Percentiles rank a stretch among this genome's conserved stretches.
phyloP scores from a whole-genome alignment of 2,329 filamentous ascomycete genomes.

The Epichloe elymi region DNA sequence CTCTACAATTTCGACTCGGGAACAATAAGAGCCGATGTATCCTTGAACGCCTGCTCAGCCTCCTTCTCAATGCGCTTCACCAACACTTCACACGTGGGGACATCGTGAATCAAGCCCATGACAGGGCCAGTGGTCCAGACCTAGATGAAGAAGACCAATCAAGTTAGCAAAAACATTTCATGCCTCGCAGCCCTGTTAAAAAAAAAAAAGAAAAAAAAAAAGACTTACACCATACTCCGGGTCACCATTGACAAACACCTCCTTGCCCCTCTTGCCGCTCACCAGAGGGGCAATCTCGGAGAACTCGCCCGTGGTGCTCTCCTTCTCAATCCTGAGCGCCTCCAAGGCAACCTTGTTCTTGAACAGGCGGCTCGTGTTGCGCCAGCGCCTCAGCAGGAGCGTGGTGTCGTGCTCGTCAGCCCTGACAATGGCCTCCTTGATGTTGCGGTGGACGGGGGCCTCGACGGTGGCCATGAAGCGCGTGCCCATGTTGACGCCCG shows the following conservation, averaged over 20 bases:
- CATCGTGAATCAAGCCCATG: constrained; percentile 76
- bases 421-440: constrained; percentile 85
- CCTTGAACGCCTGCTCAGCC: constrained; percentile 51
- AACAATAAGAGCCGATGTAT: constrained; percentile 42
- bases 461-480: constrained; percentile 95
- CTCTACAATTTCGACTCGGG: constrained; percentile 45
- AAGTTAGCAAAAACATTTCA: not conserved
- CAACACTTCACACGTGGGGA: constrained; percentile 60
- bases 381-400: constrained; percentile 79
- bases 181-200: no score
- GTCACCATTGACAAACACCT: constrained; percentile 90
- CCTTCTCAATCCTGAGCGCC: constrained; percentile 70
- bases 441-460: constrained; percentile 80
- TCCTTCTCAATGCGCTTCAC: constrained; percentile 65
- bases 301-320: constrained; percentile 77
- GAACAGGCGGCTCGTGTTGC: constrained; percentile 79
- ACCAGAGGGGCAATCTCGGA: constrained; percentile 77
- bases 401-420: constrained; percentile 86
- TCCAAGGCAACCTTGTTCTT: constrained; percentile 78
- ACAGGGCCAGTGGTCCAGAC: constrained; percentile 97
- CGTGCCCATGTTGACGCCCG: constrained; percentile 97
- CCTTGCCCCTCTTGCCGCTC: constrained; percentile 76
- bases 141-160: constrained; percentile 26
- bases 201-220: not conserved
- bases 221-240: constrained; percentile 70